A percentile compares a stretch with the other conserved stretches of the same genome.
Evolutionary conservation across 169 alveolate species (phyloP).

Genomic region (Cryptosporidium canis): DNA sequence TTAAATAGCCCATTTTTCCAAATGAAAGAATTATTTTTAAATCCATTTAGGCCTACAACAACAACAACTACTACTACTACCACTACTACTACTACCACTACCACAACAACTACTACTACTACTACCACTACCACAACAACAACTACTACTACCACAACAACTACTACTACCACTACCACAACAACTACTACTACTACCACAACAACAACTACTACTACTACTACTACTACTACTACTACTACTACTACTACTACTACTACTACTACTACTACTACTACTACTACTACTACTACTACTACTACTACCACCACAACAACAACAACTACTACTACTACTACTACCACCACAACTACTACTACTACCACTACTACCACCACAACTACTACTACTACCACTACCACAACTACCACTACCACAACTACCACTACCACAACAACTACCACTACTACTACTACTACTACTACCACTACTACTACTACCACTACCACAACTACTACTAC

Average conservation of each 20-base stretch:
- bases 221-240: constrained; percentile 47
- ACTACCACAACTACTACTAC: constrained; percentile 12
- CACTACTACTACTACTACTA: constrained; percentile 19
- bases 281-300: constrained; percentile 1
- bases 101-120: constrained; percentile 14
- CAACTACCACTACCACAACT: neutral
- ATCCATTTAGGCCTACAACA: neutral
- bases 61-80: constrained; percentile 33
- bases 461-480: constrained; percentile 22
- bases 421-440: constrained; percentile 31
- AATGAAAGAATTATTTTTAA: constrained; percentile 1
- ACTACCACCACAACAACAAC: constrained; percentile 36
- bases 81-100: neutral
- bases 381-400: too few relatives aligned
- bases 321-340: constrained; percentile 21
- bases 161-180: neutral
- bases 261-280: neutral
- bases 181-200: neutral
- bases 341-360: neutral
- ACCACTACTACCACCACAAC: neutral
- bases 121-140: constrained; percentile 8
- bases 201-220: constrained; percentile 37
- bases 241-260: constrained; percentile 30
- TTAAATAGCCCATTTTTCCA: constrained; percentile 4
- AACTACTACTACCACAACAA: neutral